Evolutionary conservation across 1,284 basidiomycete genomes (phyloP), one percentile per base, ranked within the genome.

Genomic region (Irpex sp.): DNA sequence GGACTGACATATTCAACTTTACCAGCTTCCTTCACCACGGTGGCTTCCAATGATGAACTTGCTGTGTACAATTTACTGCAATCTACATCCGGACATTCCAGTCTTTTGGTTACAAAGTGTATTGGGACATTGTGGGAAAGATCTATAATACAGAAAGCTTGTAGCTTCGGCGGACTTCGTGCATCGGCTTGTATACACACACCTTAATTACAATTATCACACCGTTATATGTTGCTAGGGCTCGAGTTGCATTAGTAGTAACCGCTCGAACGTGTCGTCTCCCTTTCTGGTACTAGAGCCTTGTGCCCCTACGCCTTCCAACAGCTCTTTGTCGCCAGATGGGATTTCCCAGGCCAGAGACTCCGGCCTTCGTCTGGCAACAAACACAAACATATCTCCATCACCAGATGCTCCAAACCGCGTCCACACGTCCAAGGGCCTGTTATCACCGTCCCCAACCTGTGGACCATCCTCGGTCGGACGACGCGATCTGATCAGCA

Each of bases 261-360:
- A 70, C 21, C 78, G 81, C 73, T 93, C 90, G 66, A 92, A 92
- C 2, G 83, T 84, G 60, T 90, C 88, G 64, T 88, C 85, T 26
- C 76, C 75, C 67, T 86, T 87, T n/a, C 74, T 72, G 1, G 67
- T 59, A 15, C 66, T 48, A 3, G 77, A 81, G 1, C 79, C 82
- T 61, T 71, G 66, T 9, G 85, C 82, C 7, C 84, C 84, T 4
- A 82, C 76, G 0, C 89, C 90, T 1, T 73, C 72, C 49, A 91
- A 73, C 61, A 92, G 73, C 47, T 85, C 83, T 1, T 66, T 61
- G 68, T 92, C 88, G 0, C 74, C 71, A 4, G 67, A 67, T 0
- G 89, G 85, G n/a, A 88, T 71, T 0, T 60, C 62, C 88, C 88
- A 90, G 0, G 58, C 48, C 19, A 79, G 72, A 0, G 90, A 91